A percentile compares a stretch with the other conserved stretches of the same genome.
Conservation (phyloP, 1,284 basidiomycete genomes). For the Ustilago curta region DNA sequence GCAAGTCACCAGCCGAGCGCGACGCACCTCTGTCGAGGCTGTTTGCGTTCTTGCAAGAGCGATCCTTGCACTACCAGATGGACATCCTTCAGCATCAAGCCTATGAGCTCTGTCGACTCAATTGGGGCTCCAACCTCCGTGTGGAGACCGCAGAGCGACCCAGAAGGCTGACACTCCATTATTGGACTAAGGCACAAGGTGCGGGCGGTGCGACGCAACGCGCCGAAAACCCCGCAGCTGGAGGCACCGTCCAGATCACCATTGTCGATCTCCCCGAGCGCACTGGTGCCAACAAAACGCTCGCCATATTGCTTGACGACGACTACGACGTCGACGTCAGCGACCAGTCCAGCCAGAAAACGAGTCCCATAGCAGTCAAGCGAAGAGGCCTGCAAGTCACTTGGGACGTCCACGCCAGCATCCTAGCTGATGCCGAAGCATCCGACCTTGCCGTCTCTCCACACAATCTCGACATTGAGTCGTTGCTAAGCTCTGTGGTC, state of each 20-base stretch:
- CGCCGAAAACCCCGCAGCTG: slow-evolving; percentile 27
- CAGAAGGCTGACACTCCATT: slow-evolving; percentile 45
- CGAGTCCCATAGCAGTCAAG: slow-evolving; percentile 15
- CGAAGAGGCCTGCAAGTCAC: slow-evolving; percentile 32
- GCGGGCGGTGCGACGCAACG: slow-evolving; percentile 16
- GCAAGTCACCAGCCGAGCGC: slow-evolving; percentile 6
- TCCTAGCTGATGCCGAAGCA: slow-evolving; percentile 25
- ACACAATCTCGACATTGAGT: slow-evolving; percentile 37
- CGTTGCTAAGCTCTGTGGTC: slow-evolving; percentile 29
- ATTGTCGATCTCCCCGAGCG: slow-evolving; percentile 36
- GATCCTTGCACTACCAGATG: slow-evolving; percentile 64
- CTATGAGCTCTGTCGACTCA: slow-evolving; percentile 49
- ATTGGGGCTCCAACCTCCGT: slow-evolving; percentile 58
- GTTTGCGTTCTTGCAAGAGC: slow-evolving; percentile 60
- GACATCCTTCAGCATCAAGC: slow-evolving; percentile 64
- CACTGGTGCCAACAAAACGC: slow-evolving; percentile 24
- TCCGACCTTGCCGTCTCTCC: slow-evolving; percentile 25
- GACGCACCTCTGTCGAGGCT: slow-evolving; percentile 53
- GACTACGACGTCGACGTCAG: slow-evolving; percentile 22
- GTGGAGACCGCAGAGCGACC: slow-evolving; percentile 33
- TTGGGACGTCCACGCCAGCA: slow-evolving; percentile 36
- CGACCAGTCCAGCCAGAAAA: background rate
- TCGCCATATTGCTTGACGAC: slow-evolving; percentile 31
- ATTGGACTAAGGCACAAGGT: slow-evolving; percentile 53
- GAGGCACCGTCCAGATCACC: slow-evolving; percentile 40